A percentile compares a stretch with the other conserved stretches of the same genome.
Evolutionary conservation across 2,329 filamentous ascomycete genomes (phyloP).

Genomic region (Colletotrichum tabaci): DNA sequence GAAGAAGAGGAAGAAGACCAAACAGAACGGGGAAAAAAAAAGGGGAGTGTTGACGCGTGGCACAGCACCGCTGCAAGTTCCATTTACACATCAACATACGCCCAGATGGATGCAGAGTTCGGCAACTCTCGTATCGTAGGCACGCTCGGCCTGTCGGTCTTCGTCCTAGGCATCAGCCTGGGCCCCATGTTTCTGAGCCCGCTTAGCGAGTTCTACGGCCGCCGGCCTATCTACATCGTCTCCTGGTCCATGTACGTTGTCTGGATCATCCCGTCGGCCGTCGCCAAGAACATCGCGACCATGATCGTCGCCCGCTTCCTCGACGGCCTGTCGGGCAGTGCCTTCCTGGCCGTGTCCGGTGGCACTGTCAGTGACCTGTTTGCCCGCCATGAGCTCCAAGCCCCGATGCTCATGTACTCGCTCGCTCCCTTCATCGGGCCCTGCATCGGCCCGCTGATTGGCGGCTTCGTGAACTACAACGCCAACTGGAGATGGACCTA

Average conservation of each 20-base stretch:
- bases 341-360: conserved; percentile 82
- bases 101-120: conserved; percentile 83
- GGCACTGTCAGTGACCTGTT: conserved; percentile 90
- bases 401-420: conserved; percentile 88
- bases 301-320: conserved; percentile 86
- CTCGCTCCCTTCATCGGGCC: conserved; percentile 76
- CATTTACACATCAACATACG: conserved; percentile 90
- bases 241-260: conserved; percentile 83
- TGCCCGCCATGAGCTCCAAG: conserved; percentile 75
- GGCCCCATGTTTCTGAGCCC: conserved; percentile 76
- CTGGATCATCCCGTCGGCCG: conserved; percentile 85
- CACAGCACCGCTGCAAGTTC: conserved; percentile 85
- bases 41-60: conserved; percentile 29
- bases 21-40: neutral
- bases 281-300: conserved; percentile 85
- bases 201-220: conserved; percentile 84
- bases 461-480: conserved; percentile 87
- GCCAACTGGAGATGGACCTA: conserved; percentile 86
- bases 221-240: conserved; percentile 83
- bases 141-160: conserved; percentile 85
- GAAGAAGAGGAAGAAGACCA: too few relatives aligned
- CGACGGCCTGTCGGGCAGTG: conserved; percentile 78
- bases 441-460: conserved; percentile 72
- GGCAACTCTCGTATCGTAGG: conserved; percentile 78
- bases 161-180: conserved; percentile 81